Conservation (phyloP, 1,139 yeast genomes). For the Magnusiomyces suaveolens region DNA sequence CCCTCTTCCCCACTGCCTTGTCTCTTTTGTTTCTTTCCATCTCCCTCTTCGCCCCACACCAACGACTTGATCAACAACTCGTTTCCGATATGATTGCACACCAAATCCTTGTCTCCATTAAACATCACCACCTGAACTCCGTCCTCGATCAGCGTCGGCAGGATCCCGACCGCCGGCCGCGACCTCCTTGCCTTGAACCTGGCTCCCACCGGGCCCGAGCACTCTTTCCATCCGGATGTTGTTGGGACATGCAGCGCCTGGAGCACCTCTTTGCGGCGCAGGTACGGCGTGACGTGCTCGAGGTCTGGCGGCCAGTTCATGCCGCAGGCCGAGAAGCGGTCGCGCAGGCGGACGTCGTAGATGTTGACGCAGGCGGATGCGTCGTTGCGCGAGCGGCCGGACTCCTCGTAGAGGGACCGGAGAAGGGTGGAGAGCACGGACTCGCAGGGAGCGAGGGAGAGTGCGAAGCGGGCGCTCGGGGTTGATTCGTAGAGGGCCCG, state of each 20-base stretch:
- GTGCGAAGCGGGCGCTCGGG: slow-evolving; percentile 16
- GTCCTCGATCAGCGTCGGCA: slow-evolving; percentile 51
- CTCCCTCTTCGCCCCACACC: no score
- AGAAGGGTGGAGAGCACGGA: slow-evolving; percentile 21
- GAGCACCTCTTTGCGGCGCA: slow-evolving; percentile 48
- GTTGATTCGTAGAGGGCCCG: slow-evolving; percentile 24
- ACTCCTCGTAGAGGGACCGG: slow-evolving; percentile 15
- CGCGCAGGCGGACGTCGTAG: slow-evolving; percentile 67
- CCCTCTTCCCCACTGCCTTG: slow-evolving; percentile 2
- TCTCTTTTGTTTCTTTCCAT: slow-evolving; percentile 23
- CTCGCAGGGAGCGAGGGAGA: slow-evolving; percentile 26
- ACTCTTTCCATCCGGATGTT: slow-evolving; percentile 58
- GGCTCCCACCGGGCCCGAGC: slow-evolving; percentile 50
- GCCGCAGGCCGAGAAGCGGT: slow-evolving; percentile 80
- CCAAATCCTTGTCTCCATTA: slow-evolving; percentile 81
- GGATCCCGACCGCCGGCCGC: slow-evolving; percentile 50
- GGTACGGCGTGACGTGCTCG: slow-evolving; percentile 48
- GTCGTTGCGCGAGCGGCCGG: slow-evolving; percentile 17
- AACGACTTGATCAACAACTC: slow-evolving; percentile 52
- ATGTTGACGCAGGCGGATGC: slow-evolving; percentile 58
- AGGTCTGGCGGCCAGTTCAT: slow-evolving; percentile 88
- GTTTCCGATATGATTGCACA: slow-evolving; percentile 77
- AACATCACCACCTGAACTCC: slow-evolving; percentile 61
- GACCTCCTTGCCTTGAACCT: slow-evolving; percentile 46
- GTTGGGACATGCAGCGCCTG: slow-evolving; percentile 38